Evolutionary conservation across 2,329 filamentous ascomycete species (phyloP).

Genomic region (Penicillium sp.): DNA sequence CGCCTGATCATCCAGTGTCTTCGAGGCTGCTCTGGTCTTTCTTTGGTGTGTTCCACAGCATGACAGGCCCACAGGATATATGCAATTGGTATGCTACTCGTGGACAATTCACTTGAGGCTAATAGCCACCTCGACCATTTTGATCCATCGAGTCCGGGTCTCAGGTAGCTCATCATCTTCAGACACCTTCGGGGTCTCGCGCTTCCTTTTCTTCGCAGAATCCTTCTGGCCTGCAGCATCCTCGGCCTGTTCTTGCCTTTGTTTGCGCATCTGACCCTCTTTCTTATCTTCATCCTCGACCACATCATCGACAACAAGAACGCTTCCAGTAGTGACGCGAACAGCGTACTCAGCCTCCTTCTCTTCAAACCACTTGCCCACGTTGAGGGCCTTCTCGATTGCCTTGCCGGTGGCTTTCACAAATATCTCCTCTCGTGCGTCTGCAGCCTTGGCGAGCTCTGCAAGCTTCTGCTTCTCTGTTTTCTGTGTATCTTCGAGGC

Average conservation of each 20-base stretch:
- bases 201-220: conserved; percentile 29
- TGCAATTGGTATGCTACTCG: neutral
- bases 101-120: conserved; percentile 35
- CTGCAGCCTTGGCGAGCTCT: conserved; percentile 30
- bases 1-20: neutral
- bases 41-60: neutral
- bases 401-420: conserved; percentile 58
- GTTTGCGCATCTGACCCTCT: conserved; percentile 24
- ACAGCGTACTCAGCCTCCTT: conserved; percentile 49
- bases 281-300: conserved; percentile 38
- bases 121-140: conserved; percentile 44
- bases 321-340: conserved; percentile 51
- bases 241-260: conserved; percentile 14
- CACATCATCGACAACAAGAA: conserved; percentile 58
- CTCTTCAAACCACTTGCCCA: conserved; percentile 54
- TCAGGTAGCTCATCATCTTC: conserved; percentile 39
- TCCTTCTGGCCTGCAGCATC: conserved; percentile 11
- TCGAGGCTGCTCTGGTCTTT: neutral
- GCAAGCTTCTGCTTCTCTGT: conserved; percentile 31
- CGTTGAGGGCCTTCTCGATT: conserved; percentile 52
- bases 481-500: conserved; percentile 30
- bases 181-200: conserved; percentile 15
- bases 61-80: neutral
- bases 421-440: conserved; percentile 48
- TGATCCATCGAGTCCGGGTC: conserved; percentile 44